Evolutionary conservation across 352 stramenopile genomes (phyloP).

Genomic region (Phytopythium helicoides): DNA sequence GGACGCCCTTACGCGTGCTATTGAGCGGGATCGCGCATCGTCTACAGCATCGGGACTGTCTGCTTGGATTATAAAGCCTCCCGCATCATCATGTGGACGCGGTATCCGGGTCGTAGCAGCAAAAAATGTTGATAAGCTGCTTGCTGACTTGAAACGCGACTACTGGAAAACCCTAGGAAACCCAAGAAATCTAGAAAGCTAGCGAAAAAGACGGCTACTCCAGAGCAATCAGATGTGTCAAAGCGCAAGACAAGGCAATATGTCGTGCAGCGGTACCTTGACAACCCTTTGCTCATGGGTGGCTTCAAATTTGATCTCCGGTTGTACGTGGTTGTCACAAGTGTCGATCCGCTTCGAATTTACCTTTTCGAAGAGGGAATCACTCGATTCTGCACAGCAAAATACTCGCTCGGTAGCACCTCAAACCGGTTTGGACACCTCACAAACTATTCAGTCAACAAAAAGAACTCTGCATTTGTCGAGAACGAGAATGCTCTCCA

Average conservation of each 20-base stretch:
- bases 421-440: constrained; percentile 67
- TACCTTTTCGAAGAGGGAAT: constrained; percentile 89
- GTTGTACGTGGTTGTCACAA: constrained; percentile 89
- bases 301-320: constrained; percentile 91
- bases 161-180: not conserved
- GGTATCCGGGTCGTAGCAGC: constrained; percentile 79
- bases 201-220: constrained; percentile 4
- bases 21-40: constrained; percentile 32
- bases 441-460: constrained; percentile 84
- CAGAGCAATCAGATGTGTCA: not conserved
- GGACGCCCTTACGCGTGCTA: constrained; percentile 46
- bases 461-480: constrained; percentile 53
- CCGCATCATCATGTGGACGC: constrained; percentile 79
- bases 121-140: constrained; percentile 27
- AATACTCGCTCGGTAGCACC: constrained; percentile 67
- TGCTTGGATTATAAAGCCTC: constrained; percentile 88
- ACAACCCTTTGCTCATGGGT: constrained; percentile 70
- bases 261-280: constrained; percentile 82
- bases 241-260: constrained; percentile 26
- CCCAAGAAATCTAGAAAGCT: constrained; percentile 13
- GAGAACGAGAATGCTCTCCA: constrained; percentile 44
- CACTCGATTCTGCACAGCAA: constrained; percentile 75
- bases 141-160: constrained; percentile 2
- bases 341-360: constrained; percentile 77
- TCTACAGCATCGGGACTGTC: constrained; percentile 2